phyloP scores from a whole-genome alignment of 1,284 basidiomycete species.

The Exobasidium cylindrosporum region DNA sequence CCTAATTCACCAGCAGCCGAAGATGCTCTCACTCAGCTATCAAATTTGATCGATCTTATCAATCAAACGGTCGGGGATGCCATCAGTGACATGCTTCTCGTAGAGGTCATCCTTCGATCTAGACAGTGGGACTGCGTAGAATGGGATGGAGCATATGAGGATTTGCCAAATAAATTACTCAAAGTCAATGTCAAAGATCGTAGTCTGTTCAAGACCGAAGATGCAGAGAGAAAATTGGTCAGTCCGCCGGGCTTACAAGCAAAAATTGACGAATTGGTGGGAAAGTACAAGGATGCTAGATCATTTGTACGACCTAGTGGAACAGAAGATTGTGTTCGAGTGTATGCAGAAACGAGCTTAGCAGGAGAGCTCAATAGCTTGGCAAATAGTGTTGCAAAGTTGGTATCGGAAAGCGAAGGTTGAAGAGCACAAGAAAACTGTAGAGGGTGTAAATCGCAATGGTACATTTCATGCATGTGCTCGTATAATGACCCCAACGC shows the following conservation, averaged over 20 bases:
- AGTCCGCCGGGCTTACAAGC: constrained; percentile 76
- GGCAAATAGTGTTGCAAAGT: constrained; percentile 39
- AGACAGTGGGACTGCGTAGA: constrained; percentile 61
- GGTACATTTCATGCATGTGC: background rate
- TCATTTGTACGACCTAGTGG: constrained; percentile 95
- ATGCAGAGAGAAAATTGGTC: constrained; percentile 85
- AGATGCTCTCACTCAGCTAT: constrained; percentile 59
- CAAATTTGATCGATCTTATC: constrained; percentile 74
- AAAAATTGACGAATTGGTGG: constrained; percentile 80
- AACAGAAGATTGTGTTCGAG: constrained; percentile 95
- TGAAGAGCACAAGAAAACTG: background rate
- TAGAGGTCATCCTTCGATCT: constrained; percentile 85
- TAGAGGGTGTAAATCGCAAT: background rate
- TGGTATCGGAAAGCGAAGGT: constrained; percentile 26
- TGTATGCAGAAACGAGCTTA: constrained; percentile 87
- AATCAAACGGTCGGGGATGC: constrained; percentile 99
- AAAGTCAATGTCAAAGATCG: constrained; percentile 88
- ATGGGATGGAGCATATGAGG: constrained; percentile 91
- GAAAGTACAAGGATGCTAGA: constrained; percentile 77
- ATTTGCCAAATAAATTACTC: constrained; percentile 92
- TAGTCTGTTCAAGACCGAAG: constrained; percentile 80
- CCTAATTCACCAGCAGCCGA: constrained; percentile 74
- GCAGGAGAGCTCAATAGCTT: constrained; percentile 68
- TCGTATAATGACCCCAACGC: background rate
- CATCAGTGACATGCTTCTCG: constrained; percentile 90